Evolutionary conservation across 306 rosid genomes (phyloP), one percentile per base, ranked within the genome.

Genomic region (Myrica gale): DNA sequence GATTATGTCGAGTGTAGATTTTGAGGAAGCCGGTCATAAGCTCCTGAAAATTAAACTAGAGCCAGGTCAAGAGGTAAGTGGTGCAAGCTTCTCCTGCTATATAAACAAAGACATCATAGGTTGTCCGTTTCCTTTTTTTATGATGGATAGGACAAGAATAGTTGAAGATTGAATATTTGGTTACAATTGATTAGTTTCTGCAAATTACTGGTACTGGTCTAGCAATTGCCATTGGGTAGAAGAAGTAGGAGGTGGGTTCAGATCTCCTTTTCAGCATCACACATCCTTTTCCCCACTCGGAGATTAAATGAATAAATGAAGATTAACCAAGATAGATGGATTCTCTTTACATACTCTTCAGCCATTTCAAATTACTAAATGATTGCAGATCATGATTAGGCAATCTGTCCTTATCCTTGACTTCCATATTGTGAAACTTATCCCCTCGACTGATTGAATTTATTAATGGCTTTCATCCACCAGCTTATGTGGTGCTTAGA

Each of bases 11-110:
- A 90, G 96, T 87, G 97, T 89, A 63, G 97, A 95, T 82, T 95
- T 95, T 80, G 99, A 92, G 91, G 99, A 95, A 82, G 99, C 99
- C 4, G 97, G 99, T 77, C 99, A 95, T 77, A 95, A 92, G 84
- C 99, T 95, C 74, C 88, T 92, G 62, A 90, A 95, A 85, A 95
- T 95, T 76, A 93, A 90, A 87, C 90, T 95, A 7, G 99, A 95
- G 92, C 91, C 99, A 15, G 99, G 99, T 57, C 99, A 92, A 82
- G 99, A 94, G 93, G 97, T 90, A 82, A 78, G 93, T 76, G 57
- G 57, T 69, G 15, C 67, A 52, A 65, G 47, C 47, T 51, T 37
- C 82, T 74, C n/a, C 70, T 76, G 47, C 45, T 74, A 63, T 62
- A 72, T 72, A 79, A 55, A 26, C 71, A 69, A 53, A 73, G 62